A percentile compares a stretch with the other conserved stretches of the same genome.
Conservation (phyloP, 495 filamentous ascomycete species). For the Lophiostoma macrostomum region DNA sequence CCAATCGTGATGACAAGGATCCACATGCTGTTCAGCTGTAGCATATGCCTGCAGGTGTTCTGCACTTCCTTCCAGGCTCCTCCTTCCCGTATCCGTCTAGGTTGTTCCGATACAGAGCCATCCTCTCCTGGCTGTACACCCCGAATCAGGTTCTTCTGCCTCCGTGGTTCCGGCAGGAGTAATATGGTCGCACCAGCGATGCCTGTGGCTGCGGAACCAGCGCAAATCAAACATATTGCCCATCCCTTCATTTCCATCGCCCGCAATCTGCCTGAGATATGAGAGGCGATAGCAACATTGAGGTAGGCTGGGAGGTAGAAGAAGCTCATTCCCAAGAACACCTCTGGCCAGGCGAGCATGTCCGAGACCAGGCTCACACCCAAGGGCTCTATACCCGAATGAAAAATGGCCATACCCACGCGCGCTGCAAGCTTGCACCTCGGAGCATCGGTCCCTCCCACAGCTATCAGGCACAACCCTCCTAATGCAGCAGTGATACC, state of each 20-base stretch:
- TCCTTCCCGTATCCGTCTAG: constrained; percentile 26
- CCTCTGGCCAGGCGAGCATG: constrained; percentile 33
- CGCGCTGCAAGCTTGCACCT: constrained; percentile 39
- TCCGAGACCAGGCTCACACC: constrained; percentile 41
- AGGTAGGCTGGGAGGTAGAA: constrained; percentile 41
- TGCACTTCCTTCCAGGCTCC: constrained; percentile 21
- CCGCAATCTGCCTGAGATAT: constrained; percentile 29
- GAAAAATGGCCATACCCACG: constrained; percentile 39
- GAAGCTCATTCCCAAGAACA: constrained; percentile 39
- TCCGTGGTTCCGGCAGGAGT: neutral
- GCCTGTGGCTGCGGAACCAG: neutral
- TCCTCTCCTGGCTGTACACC: neutral
- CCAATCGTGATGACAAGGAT: constrained; percentile 32
- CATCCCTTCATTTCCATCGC: neutral
- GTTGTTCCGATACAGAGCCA: neutral
- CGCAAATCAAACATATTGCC: neutral
- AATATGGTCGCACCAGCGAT: neutral
- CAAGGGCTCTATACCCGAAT: constrained; percentile 37
- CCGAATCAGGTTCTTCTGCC: neutral
- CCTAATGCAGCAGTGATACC: constrained; percentile 29
- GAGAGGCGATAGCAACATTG: constrained; percentile 36
- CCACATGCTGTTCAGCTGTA: constrained; percentile 40
- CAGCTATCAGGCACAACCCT: constrained; percentile 39
- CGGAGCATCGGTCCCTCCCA: constrained; percentile 21
- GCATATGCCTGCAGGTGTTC: constrained; percentile 27